Evolutionary conservation across 2,329 filamentous ascomycete genomes (phyloP).

Genomic region (Hypoxylon sp.): DNA sequence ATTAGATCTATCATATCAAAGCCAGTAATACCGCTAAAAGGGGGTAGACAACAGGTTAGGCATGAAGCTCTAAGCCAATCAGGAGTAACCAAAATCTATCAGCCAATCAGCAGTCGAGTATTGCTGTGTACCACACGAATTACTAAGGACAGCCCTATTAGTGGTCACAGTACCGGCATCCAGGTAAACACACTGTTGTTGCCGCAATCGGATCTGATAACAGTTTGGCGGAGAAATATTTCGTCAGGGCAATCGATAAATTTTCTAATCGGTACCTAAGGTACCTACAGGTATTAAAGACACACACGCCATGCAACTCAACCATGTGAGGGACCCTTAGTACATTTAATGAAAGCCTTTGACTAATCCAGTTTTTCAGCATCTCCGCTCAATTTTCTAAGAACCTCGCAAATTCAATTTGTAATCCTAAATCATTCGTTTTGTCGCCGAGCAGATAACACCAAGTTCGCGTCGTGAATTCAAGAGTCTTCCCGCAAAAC

Average conservation of each 20-base stretch:
- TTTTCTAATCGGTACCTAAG: slow-evolving; percentile 16
- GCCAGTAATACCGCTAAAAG: neutral
- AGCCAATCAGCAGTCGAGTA: slow-evolving; percentile 10
- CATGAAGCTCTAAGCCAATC: slow-evolving; percentile 3
- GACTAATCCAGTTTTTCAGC: slow-evolving; percentile 43
- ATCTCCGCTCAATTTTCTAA: slow-evolving; percentile 34
- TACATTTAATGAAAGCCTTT: slow-evolving; percentile 30
- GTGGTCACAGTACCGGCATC: slow-evolving; percentile 3
- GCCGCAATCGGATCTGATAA: slow-evolving; percentile 53
- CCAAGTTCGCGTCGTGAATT: neutral
- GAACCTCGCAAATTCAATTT: slow-evolving; percentile 33
- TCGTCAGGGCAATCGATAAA: slow-evolving; percentile 36
- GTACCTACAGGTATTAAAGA: neutral
- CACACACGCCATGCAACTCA: no score
- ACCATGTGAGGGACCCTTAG: slow-evolving; percentile 3
- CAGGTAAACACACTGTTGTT: slow-evolving; percentile 7
- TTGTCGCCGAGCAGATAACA: slow-evolving; percentile 12
- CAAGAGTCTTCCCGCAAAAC: neutral
- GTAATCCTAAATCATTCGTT: slow-evolving; percentile 25
- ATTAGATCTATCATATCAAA: neutral
- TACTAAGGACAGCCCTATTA: slow-evolving; percentile 1
- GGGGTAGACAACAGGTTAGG: neutral
- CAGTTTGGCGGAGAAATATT: slow-evolving; percentile 40
- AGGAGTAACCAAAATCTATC: neutral
- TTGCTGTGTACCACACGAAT: slow-evolving; percentile 9